A percentile compares a stretch with the other conserved stretches of the same genome.
These are phyloP conservation scores for Diplosphaera chodatii DNA, from an alignment of 139 green algal species.

Conservation along the genomic window DNA sequence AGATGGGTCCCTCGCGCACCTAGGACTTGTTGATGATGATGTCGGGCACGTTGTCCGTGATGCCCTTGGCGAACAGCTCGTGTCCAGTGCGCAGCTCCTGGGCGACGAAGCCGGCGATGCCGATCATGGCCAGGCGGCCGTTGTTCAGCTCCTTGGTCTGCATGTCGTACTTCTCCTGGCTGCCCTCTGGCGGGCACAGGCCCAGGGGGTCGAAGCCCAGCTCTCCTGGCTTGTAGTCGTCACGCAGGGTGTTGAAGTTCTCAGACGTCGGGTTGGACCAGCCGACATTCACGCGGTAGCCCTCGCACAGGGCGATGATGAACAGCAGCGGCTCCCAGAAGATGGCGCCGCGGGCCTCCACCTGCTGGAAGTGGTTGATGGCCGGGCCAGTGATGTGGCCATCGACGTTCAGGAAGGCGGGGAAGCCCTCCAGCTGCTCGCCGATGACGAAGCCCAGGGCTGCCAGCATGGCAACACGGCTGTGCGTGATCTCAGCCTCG, in stretches of 20 bases:
- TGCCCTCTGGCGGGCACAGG: constrained; percentile 44
- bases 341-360: constrained; percentile 38
- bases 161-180: constrained; percentile 50
- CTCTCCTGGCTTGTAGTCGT: constrained; percentile 60
- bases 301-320: constrained; percentile 60
- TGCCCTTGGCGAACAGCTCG: constrained; percentile 23
- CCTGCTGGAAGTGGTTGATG: constrained; percentile 79
- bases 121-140: constrained; percentile 72
- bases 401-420: constrained; percentile 27
- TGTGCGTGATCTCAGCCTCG: constrained; percentile 70
- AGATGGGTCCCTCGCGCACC: too few relatives aligned
- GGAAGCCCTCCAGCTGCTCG: constrained; percentile 56
- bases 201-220: constrained; percentile 71
- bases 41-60: background rate
- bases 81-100: constrained; percentile 46
- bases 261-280: constrained; percentile 51
- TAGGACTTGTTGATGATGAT: too few relatives aligned
- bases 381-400: constrained; percentile 52
- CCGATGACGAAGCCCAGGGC: constrained; percentile 55
- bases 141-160: constrained; percentile 79
- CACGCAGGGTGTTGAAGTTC: constrained; percentile 30
- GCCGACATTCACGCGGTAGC: constrained; percentile 51
- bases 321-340: constrained; percentile 63
- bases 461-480: constrained; percentile 68
- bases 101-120: constrained; percentile 61